These are phyloP conservation scores for Lindgomyces ingoldianus DNA, from an alignment of 495 filamentous ascomycete species.

Conservation along the genomic window DNA sequence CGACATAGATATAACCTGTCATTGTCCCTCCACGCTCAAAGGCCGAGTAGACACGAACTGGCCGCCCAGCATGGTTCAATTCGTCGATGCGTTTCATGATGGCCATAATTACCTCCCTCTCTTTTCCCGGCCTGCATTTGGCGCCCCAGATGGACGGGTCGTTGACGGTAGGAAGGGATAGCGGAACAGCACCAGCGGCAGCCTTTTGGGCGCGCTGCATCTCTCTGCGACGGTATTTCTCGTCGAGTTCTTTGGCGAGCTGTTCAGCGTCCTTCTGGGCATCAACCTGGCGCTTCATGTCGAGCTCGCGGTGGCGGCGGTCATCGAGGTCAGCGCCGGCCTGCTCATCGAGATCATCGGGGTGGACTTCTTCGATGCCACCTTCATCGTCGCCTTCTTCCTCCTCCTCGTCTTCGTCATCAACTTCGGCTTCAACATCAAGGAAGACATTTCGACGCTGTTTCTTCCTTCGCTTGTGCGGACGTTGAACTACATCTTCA, in stretches of 20 bases:
- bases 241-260: slow-evolving; percentile 79
- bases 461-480: slow-evolving; percentile 71
- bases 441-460: slow-evolving; percentile 77
- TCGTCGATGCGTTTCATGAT: slow-evolving; percentile 89
- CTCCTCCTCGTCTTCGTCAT: slow-evolving; percentile 88
- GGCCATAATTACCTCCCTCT: slow-evolving; percentile 81
- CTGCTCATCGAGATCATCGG: slow-evolving; percentile 84
- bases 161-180: slow-evolving; percentile 89
- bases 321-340: slow-evolving; percentile 82
- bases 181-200: slow-evolving; percentile 75
- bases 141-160: slow-evolving; percentile 97
- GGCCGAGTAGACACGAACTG: slow-evolving; percentile 77
- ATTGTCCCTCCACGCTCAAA: slow-evolving; percentile 83
- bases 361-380: slow-evolving; percentile 85
- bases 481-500: slow-evolving; percentile 55
- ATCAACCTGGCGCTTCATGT: slow-evolving; percentile 83
- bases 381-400: slow-evolving; percentile 85
- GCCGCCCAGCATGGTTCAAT: slow-evolving; percentile 67
- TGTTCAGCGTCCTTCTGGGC: slow-evolving; percentile 89
- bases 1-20: slow-evolving; percentile 93
- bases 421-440: slow-evolving; percentile 95
- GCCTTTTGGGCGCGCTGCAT: slow-evolving; percentile 11
- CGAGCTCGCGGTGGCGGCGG: slow-evolving; percentile 88
- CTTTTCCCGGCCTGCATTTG: slow-evolving; percentile 90
- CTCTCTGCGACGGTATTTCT: slow-evolving; percentile 73